These are phyloP conservation scores for Tylopilus balloui DNA, from an alignment of 768 basidiomycete genomes.

Conservation along the genomic window DNA sequence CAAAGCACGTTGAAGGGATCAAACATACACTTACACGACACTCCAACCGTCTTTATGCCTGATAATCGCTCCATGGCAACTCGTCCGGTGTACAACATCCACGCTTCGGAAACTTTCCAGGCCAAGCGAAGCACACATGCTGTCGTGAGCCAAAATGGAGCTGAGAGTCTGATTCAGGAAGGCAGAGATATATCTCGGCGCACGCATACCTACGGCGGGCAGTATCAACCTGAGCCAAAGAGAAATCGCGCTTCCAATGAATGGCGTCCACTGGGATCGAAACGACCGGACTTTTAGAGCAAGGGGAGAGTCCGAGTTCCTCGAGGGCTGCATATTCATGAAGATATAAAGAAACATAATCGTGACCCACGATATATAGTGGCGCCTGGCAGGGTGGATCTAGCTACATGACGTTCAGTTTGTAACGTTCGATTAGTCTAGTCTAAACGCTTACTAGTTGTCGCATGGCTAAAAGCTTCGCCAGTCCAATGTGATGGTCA, in stretches of 20 bases:
- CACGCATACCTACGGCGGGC: constrained; percentile 3
- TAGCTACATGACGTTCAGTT: constrained; percentile 43
- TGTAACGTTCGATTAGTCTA: neutral
- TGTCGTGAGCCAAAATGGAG: constrained; percentile 37
- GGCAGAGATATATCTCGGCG: neutral
- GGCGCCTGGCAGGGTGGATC: constrained; percentile 56
- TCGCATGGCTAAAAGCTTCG: constrained; percentile 68
- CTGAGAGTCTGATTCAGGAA: constrained; percentile 30
- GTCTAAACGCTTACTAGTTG: constrained; percentile 43
- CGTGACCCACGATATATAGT: constrained; percentile 65
- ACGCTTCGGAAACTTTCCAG: constrained; percentile 62
- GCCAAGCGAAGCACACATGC: constrained; percentile 51
- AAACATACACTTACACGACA: constrained; percentile 31
- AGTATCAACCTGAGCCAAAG: constrained; percentile 26
- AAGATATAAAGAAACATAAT: constrained; percentile 59
- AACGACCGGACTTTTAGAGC: constrained; percentile 48
- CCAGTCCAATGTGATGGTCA: constrained; percentile 87
- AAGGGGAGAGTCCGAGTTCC: constrained; percentile 56
- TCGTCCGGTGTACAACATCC: constrained; percentile 67
- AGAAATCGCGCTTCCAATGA: constrained; percentile 40
- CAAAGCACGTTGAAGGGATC: neutral
- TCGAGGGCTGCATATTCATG: constrained; percentile 69
- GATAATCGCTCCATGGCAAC: constrained; percentile 69
- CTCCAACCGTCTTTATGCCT: constrained; percentile 57
- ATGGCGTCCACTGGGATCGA: constrained; percentile 52